Evolutionary conservation across 441 rosid genomes (phyloP), one percentile per base, ranked within the genome.

Genomic region (Hura crepitans): DNA sequence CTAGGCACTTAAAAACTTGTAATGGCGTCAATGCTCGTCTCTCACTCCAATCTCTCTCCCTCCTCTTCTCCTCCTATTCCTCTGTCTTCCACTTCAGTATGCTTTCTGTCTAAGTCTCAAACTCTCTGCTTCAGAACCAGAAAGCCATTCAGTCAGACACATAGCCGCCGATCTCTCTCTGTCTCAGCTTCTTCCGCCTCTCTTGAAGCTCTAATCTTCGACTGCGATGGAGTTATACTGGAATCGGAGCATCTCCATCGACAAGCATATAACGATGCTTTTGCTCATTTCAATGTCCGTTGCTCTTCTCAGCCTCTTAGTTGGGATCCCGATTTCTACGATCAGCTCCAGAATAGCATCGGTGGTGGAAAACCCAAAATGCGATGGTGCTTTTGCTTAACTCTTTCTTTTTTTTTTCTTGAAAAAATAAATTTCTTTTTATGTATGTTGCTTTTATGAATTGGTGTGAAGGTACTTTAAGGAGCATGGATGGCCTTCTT

Each of bases 311-410:
- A 66, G 53, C 72, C 90, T 31, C 90, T 93, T 71, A 60, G 80
- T 63, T 93, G 98, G 98, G 81, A 68, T 33, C 61, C 77, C 1
- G 91, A 86, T 1, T 93, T 91, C 79, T 93, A 93, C 72, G 97
- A 93, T 60, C 83, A 65, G 75, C 87, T 93, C 69, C 98, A 93
- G 85, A 93, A 93, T 59, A 81, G 11, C n/a, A 83, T 93, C 37
- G 96, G 98, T 4, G 95, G 98, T 35, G 98, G 97, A 28, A 93
- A 91, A 77, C 98, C 98, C 12, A 93, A 91, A 80, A 93, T 93
- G 98, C 78, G 98, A 83, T 93, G 98, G 96, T 85, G n/a, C 18
- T 46, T 27, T 70, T 15, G 18, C n/a, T 10, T 6, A 31, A 25
- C 6, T 58, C n/a, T 35, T 33, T 12, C 11, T 8, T 9, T 2